phyloP scores from a whole-genome alignment of 768 basidiomycete genomes.

The Xerocomellus intermedius region DNA sequence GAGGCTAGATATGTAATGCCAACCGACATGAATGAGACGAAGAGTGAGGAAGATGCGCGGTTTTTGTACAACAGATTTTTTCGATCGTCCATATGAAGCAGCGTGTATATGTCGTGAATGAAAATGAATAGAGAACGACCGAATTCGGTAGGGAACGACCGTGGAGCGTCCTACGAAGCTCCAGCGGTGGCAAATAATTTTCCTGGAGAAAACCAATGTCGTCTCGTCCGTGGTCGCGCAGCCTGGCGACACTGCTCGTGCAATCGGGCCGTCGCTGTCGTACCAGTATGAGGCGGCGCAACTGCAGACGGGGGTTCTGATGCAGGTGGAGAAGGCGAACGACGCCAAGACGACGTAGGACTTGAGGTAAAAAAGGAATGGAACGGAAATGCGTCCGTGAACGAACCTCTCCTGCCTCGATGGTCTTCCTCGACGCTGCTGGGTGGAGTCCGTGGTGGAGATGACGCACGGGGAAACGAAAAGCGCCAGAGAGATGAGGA shows the following conservation, averaged over 20 bases:
- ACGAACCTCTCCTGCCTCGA: constrained; percentile 30
- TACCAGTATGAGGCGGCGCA: constrained; percentile 20
- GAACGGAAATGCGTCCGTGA: constrained; percentile 47
- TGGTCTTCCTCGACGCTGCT: constrained; percentile 22
- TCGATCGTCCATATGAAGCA: constrained; percentile 19
- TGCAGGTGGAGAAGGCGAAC: constrained; percentile 42
- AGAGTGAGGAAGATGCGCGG: constrained; percentile 9
- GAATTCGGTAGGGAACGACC: constrained; percentile 6
- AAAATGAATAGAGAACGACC: constrained; percentile 1
- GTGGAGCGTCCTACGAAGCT: constrained; percentile 28
- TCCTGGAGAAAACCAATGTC: constrained; percentile 55
- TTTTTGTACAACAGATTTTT: constrained; percentile 24
- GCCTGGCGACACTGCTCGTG: constrained; percentile 34
- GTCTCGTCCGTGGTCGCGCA: constrained; percentile 39
- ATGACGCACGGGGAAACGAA: constrained; percentile 33
- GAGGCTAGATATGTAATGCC: constrained; percentile 26
- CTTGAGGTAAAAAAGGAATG: constrained; percentile 36
- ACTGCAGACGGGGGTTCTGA: constrained; percentile 23
- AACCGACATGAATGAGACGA: constrained; percentile 16
- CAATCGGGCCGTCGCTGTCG: constrained; percentile 24
- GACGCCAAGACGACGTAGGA: constrained; percentile 34
- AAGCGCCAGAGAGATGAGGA: constrained; percentile 35
- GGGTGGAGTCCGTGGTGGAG: constrained; percentile 28
- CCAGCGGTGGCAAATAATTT: constrained; percentile 48
- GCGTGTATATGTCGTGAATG: constrained; percentile 1